These are phyloP conservation scores for Hydnum rufescens DNA, from an alignment of 768 basidiomycete species.

Conservation along the genomic window DNA sequence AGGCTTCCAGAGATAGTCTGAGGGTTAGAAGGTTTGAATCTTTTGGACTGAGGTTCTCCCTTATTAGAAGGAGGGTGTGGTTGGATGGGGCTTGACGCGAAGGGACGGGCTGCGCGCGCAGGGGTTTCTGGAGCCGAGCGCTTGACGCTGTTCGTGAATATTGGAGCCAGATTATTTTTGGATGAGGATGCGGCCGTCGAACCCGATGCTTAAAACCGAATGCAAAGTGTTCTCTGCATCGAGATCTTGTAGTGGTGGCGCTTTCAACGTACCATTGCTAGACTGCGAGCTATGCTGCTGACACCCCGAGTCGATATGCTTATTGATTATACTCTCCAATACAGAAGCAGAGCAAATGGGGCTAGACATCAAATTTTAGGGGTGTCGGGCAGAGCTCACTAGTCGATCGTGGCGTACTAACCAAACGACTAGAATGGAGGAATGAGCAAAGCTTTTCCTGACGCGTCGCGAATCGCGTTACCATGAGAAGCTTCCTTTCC, in stretches of 20 bases:
- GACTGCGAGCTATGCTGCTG: constrained; percentile 12
- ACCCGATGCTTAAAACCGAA: constrained; percentile 3
- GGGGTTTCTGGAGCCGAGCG: background rate
- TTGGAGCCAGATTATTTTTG: constrained; percentile 19
- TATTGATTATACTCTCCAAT: constrained; percentile 26
- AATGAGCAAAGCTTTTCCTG: too few species aligned
- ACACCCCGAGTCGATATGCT: constrained; percentile 32
- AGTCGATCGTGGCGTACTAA: too few species aligned
- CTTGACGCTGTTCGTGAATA: constrained; percentile 16
- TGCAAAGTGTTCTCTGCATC: constrained; percentile 7
- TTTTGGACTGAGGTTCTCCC: constrained; percentile 4
- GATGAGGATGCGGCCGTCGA: background rate
- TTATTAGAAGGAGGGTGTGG: constrained; percentile 6
- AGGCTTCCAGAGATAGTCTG: constrained; percentile 14
- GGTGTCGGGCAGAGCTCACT: too few species aligned
- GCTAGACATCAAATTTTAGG: too few species aligned
- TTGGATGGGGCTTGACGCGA: constrained; percentile 8
- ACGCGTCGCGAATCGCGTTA: too few species aligned
- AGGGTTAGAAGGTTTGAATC: constrained; percentile 13
- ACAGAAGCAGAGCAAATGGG: constrained; percentile 31
- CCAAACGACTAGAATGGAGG: too few species aligned
- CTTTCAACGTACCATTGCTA: background rate
- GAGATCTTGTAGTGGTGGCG: constrained; percentile 9
- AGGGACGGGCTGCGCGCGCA: constrained; percentile 4
- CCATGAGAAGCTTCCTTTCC: too few species aligned